phyloP scores from a whole-genome alignment of 2,329 filamentous ascomycete species.

The Fusarium chaquense region DNA sequence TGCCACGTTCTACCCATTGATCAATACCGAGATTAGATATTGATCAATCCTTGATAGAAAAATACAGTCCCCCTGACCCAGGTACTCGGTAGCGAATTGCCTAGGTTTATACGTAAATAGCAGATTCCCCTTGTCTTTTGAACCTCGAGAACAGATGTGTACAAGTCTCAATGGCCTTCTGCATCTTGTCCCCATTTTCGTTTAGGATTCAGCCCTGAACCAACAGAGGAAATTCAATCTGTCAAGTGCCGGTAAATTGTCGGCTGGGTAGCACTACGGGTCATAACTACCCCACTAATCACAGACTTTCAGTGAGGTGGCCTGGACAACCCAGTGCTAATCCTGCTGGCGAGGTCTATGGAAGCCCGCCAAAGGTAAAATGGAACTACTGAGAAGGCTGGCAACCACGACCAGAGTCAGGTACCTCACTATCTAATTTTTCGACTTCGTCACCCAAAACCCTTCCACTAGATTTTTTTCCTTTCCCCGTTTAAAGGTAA shows the following conservation, averaged over 20 bases:
- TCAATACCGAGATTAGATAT: conserved; percentile 24
- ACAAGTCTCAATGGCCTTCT: conserved; percentile 32
- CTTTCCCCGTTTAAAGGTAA: conserved; percentile 43
- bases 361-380: conserved; percentile 10
- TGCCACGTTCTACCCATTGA: conserved; percentile 30
- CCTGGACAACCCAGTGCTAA: conserved; percentile 31
- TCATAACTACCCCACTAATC: conserved; percentile 39
- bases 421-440: conserved; percentile 50
- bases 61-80: conserved; percentile 34
- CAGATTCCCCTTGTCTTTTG: background rate
- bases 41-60: conserved; percentile 27
- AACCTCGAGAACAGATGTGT: conserved; percentile 15
- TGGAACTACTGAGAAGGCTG: conserved; percentile 22
- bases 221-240: conserved; percentile 32
- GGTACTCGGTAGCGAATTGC: conserved; percentile 36
- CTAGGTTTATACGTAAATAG: background rate
- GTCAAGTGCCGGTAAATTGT: conserved; percentile 47
- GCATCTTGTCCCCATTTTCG: conserved; percentile 38
- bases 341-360: conserved; percentile 19
- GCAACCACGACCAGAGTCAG: conserved; percentile 18
- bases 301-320: conserved; percentile 31
- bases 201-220: conserved; percentile 54
- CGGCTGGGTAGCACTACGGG: conserved; percentile 40
- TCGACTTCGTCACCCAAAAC: conserved; percentile 47
- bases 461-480: conserved; percentile 51